Evolutionary conservation across 352 stramenopile genomes (phyloP).

Genomic region (Pythium dissimile): DNA sequence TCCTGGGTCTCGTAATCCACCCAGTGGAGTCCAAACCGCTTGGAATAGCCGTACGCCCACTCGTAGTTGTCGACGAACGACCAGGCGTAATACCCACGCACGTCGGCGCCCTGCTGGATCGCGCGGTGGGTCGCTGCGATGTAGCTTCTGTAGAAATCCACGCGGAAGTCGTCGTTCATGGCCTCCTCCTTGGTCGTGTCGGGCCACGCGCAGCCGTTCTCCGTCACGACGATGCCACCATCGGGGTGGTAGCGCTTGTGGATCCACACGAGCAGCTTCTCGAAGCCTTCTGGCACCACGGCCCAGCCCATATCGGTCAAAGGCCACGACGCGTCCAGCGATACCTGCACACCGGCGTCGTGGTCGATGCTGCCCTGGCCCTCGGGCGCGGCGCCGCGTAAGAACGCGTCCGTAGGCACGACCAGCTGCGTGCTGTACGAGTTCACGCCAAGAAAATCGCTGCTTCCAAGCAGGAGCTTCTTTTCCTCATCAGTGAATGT

Average conservation of each 20-base stretch:
- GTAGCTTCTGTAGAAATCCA: constrained; percentile 84
- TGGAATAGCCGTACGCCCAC: constrained; percentile 72
- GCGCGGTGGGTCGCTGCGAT: constrained; percentile 41
- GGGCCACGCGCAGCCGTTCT: constrained; percentile 85
- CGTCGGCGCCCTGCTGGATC: constrained; percentile 43
- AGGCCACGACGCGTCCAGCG: constrained; percentile 31
- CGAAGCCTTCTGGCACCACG: constrained; percentile 70
- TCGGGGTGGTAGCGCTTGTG: constrained; percentile 69
- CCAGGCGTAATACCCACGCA: constrained; percentile 89
- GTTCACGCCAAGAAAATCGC: constrained; percentile 95
- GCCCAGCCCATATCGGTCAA: constrained; percentile 76
- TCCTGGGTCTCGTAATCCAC: constrained; percentile 36
- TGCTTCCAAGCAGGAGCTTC: constrained; percentile 60
- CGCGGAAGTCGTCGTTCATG: constrained; percentile 61
- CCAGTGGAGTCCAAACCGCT: constrained; percentile 52
- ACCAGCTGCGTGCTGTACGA: constrained; percentile 82
- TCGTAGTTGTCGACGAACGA: constrained; percentile 95
- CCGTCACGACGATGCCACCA: constrained; percentile 85
- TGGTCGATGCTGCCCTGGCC: constrained; percentile 12
- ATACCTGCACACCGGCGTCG: constrained; percentile 24
- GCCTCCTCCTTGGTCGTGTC: neutral
- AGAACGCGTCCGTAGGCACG: constrained; percentile 36
- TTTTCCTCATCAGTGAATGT: constrained; percentile 85
- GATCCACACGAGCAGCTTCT: constrained; percentile 85
- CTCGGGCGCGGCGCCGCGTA: constrained; percentile 28